phyloP scores from a whole-genome alignment of 1,284 basidiomycete genomes.

The Thelephora terrestris region DNA sequence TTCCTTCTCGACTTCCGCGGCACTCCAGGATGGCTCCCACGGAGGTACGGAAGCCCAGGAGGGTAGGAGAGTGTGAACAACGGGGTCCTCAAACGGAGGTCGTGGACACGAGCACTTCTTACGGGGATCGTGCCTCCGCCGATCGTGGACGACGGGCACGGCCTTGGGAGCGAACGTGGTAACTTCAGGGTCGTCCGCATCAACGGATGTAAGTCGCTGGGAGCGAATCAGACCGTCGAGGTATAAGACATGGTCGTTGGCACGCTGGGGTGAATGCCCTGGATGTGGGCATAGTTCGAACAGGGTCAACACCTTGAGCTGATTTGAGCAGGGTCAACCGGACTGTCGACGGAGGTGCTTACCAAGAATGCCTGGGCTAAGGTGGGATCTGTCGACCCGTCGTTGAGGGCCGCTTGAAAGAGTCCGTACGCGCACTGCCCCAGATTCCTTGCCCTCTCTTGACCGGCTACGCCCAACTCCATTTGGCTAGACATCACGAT shows the following conservation, averaged over 20 bases:
- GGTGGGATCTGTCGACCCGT: conserved; percentile 45
- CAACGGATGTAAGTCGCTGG: conserved; percentile 45
- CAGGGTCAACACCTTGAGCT: conserved; percentile 50
- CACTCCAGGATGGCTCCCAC: conserved; percentile 50
- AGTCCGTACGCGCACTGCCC: conserved; percentile 44
- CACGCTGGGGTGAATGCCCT: conserved; percentile 42
- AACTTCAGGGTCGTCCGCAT: conserved; percentile 43
- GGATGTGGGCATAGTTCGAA: conserved; percentile 70
- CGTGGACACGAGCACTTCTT: conserved; percentile 40
- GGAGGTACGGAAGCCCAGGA: conserved; percentile 43
- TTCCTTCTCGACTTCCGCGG: conserved; percentile 47
- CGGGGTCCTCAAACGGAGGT: conserved; percentile 16
- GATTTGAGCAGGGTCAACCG: neutral
- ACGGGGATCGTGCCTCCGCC: conserved; percentile 16
- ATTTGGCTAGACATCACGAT: conserved; percentile 66
- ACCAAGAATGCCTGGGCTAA: conserved; percentile 71
- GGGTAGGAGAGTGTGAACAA: conserved; percentile 22
- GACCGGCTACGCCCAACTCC: conserved; percentile 40
- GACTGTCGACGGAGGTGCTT: conserved; percentile 16
- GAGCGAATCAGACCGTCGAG: conserved; percentile 54
- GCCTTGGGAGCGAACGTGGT: conserved; percentile 36
- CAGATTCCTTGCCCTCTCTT: conserved; percentile 41
- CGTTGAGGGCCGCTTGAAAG: conserved; percentile 40
- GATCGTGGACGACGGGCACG: conserved; percentile 34
- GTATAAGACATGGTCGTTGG: conserved; percentile 39